Percentiles rank a stretch among this genome's conserved stretches.
phyloP scores from a whole-genome alignment of 164 flowering plant genomes.

The Brasenia schreberi region DNA sequence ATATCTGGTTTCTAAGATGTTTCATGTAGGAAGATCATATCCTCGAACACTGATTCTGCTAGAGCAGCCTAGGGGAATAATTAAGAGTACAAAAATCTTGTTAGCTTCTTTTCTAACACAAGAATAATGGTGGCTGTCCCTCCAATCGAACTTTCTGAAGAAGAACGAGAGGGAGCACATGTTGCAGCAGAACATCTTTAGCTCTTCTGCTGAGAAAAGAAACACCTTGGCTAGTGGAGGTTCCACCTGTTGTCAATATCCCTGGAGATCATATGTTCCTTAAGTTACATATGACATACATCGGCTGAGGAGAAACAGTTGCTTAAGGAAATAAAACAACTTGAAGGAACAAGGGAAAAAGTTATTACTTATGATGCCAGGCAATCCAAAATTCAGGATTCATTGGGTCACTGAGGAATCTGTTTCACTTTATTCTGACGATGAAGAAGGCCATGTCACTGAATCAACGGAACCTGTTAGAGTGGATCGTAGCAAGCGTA shows the following conservation, averaged over 20 bases:
- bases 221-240: constrained; percentile 51
- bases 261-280: constrained; percentile 40
- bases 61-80: too few relatives aligned
- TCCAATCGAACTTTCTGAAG: constrained; percentile 47
- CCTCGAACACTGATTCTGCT: too few relatives aligned
- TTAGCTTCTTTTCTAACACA: too few relatives aligned
- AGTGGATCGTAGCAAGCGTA: constrained; percentile 90
- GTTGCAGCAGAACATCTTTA: constrained; percentile 55
- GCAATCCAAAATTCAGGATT: constrained; percentile 71
- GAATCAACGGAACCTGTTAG: constrained; percentile 58
- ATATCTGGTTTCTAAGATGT: too few relatives aligned
- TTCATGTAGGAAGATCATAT: too few relatives aligned
- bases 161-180: constrained; percentile 57
- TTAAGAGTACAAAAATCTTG: too few relatives aligned
- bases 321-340: constrained; percentile 73
- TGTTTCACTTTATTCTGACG: too few relatives aligned
- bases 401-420: constrained; percentile 30
- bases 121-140: constrained; percentile 15
- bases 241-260: constrained; percentile 36
- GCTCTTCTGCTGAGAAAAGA: constrained; percentile 46
- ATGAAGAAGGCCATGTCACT: background rate
- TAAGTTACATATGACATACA: constrained; percentile 83
- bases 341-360: constrained; percentile 80
- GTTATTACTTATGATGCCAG: constrained; percentile 68
- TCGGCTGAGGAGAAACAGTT: constrained; percentile 84